Evolutionary conservation across 441 rosid species (phyloP), one percentile per base, ranked within the genome.

Genomic region (Theobroma grandiflorum): DNA sequence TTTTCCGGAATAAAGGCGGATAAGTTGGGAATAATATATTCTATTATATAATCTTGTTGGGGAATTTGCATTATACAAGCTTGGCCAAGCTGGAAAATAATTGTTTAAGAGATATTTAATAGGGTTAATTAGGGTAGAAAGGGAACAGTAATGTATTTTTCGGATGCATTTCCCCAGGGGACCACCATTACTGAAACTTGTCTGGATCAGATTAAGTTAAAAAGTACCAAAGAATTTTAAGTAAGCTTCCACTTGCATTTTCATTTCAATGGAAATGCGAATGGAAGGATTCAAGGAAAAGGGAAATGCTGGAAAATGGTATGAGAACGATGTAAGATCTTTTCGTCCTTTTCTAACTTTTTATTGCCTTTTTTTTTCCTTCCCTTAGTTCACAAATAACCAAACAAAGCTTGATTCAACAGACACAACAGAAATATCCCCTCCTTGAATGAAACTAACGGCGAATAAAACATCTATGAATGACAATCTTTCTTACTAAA

Each of bases 31-130:
- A 66, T 45, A 50, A 69, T 81, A 59, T 80, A 78, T 79, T 78
- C 47, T 38, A 63, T 43, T 58, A 66, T 37, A 57, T 40, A 68
- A 62, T 81, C 52, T 33, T 78, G 80, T 40, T 76, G 81, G 79
- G 84, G 66, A 63, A 70, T 81, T 88, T 64, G 73, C 81, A 81
- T 61, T 64, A 16, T 74, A n/a, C 75, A 78, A 43, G 79, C 53
- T 61, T 84, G 85, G 71, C 79, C 86, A 75, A 76, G 12, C 80
- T 80, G 80, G 67, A 53, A 40, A 76, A 80, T 55, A 6, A 9
- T 78, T 81, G 35, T 57, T 66, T 26, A 82, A 49, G 64, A n/a
- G 71, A 74, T 69, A 52, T 20, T 72, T 64, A 77, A 49, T 67
- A 20, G 53, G 78, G 20, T 47, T 38, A 67, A 22, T 72, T 35